phyloP scores from a whole-genome alignment of 2,329 filamentous ascomycete species.

The Calonectria montana region DNA sequence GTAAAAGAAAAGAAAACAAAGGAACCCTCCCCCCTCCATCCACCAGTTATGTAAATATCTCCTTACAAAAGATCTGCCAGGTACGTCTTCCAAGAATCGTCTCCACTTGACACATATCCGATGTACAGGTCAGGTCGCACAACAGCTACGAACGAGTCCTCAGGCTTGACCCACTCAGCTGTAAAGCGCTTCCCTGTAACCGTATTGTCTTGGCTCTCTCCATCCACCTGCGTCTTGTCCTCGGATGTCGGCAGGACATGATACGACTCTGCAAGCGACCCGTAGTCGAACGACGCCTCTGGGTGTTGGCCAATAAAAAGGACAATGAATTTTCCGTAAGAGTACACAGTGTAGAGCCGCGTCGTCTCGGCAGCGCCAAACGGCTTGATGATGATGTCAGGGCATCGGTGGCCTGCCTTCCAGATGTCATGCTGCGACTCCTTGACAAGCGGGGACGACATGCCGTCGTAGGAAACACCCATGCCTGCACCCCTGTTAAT shows the following conservation, averaged over 20 bases:
- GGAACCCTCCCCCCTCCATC: not conserved
- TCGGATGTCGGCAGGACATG: conserved; percentile 18
- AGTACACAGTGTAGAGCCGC: conserved; percentile 46
- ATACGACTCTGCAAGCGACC: conserved; percentile 18
- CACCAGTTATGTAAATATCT: not conserved
- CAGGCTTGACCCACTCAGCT: conserved; percentile 43
- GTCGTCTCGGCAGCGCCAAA: conserved; percentile 24
- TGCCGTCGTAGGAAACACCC: conserved; percentile 54
- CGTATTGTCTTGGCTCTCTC: not conserved
- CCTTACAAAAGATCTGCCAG: conserved; percentile 30
- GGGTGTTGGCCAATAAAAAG: conserved; percentile 34
- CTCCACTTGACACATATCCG: conserved; percentile 46
- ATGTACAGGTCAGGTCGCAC: conserved; percentile 56
- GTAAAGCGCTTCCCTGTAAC: conserved; percentile 35
- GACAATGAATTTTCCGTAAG: conserved; percentile 48
- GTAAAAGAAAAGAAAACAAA: not conserved
- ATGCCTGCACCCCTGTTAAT: conserved; percentile 41
- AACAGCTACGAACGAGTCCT: conserved; percentile 38
- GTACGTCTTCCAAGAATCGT: conserved; percentile 43
- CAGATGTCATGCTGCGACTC: conserved; percentile 49
- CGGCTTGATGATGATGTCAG: conserved; percentile 47
- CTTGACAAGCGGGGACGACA: conserved; percentile 49
- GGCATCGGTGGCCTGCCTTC: conserved; percentile 52
- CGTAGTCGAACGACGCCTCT: conserved; percentile 8
- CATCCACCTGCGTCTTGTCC: not conserved